phyloP scores from a whole-genome alignment of 257 asterid species.

The Ligustrum vulgare region DNA sequence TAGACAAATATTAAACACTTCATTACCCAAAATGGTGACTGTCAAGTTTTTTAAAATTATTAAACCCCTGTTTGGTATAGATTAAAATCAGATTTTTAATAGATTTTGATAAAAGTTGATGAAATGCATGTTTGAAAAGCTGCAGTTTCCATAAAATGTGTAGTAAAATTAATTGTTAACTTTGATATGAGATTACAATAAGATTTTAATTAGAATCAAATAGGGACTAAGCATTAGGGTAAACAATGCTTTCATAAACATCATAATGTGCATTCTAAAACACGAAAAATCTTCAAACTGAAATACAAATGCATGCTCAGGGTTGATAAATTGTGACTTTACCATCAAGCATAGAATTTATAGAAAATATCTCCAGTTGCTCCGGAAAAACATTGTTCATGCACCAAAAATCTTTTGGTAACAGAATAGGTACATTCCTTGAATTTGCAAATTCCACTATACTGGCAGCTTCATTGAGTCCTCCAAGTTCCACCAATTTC shows the following conservation, averaged over 20 bases:
- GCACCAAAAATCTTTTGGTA: conserved; percentile 87
- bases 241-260: not conserved
- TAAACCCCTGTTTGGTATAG: no score
- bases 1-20: conserved; percentile 11
- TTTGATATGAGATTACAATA: no score
- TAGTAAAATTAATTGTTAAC: no score
- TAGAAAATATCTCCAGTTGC: conserved; percentile 47
- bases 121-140: no score
- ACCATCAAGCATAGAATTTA: conserved; percentile 58
- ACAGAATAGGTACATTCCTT: conserved; percentile 53
- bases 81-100: no score
- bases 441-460: conserved; percentile 61
- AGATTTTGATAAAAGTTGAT: no score
- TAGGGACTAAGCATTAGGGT: not conserved
- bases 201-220: no score
- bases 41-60: not conserved
- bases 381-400: conserved; percentile 31
- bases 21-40: not conserved
- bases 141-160: no score
- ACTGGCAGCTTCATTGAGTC: conserved; percentile 48
- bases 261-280: conserved; percentile 11
- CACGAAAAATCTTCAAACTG: conserved; percentile 12
- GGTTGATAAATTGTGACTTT: conserved; percentile 24
- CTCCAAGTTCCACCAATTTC: conserved; percentile 55
- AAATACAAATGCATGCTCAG: conserved; percentile 5